Percentiles rank a stretch among this genome's conserved stretches.
phyloP scores from a whole-genome alignment of 164 flowering plant genomes.

The Chimonanthus praecox region DNA sequence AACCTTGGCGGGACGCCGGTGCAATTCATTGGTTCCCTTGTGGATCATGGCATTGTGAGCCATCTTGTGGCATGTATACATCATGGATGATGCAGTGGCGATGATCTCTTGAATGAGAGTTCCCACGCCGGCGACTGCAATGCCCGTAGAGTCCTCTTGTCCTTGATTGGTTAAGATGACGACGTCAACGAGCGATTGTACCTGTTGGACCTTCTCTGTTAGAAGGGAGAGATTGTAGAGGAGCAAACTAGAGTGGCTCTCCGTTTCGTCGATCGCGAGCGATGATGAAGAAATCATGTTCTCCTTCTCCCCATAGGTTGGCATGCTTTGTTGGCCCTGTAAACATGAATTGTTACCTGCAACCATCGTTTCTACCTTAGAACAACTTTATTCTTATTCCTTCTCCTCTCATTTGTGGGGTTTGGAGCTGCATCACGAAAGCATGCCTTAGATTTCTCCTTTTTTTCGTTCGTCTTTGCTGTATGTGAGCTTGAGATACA shows the following conservation, averaged over 20 bases:
- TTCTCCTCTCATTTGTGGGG: neutral
- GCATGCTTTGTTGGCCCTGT: slow-evolving; percentile 20
- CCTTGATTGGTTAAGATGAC: slow-evolving; percentile 24
- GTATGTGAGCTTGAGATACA: too few relatives aligned
- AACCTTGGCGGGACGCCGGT: neutral
- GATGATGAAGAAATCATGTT: slow-evolving; percentile 16
- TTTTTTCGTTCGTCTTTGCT: neutral
- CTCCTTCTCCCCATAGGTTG: slow-evolving; percentile 14
- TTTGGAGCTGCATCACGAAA: neutral
- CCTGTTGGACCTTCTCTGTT: slow-evolving; percentile 51
- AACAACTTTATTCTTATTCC: neutral
- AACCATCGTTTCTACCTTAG: slow-evolving; percentile 20
- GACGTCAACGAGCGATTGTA: slow-evolving; percentile 36
- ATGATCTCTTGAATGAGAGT: slow-evolving; percentile 55
- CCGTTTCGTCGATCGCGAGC: slow-evolving; percentile 4
- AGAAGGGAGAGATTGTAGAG: slow-evolving; percentile 49
- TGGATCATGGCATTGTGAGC: slow-evolving; percentile 2
- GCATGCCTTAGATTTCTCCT: neutral
- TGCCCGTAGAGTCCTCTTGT: slow-evolving; percentile 26
- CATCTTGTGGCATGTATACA: slow-evolving; percentile 61
- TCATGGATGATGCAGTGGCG: slow-evolving; percentile 57
- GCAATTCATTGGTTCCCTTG: neutral
- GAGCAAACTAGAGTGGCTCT: slow-evolving; percentile 28
- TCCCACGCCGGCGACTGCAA: slow-evolving; percentile 34
- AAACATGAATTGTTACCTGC: slow-evolving; percentile 22